Base-by-base conservation (phyloP, 129 eudicot genomes). In the Tagetes patula region DNA sequence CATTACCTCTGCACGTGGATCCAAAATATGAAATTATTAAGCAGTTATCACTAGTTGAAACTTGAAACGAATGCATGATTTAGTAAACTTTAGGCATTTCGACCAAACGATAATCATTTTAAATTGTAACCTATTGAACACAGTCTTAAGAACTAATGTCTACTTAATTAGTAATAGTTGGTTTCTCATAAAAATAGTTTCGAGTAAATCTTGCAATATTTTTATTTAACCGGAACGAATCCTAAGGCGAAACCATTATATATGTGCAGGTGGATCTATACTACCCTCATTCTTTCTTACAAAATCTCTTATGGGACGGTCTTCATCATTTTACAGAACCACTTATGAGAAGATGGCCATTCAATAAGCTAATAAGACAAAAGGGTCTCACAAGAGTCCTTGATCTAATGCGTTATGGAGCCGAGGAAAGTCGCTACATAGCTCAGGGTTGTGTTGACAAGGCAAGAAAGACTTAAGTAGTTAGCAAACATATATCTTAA, bases 281-380 rank as follows among this genome's bases (percentile, higher is more conserved):
- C 72, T 83, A 83, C 55, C 87, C 85, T 6, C 91, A 86, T 40
- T 55, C 87, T 2, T 74, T 32, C 47, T 11, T 83, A 6, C 91
- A 86, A 81, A 86, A 86, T 80, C 56, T 80, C 4, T 48, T 86
- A 6, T 86, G 91, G 91, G 84, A 86, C 11, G 47, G 77, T 42
- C 87, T 86, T 47, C 75, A 86, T 40, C 55, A 81, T 32, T 70
- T 80, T 47, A 63, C 64, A 2, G 91, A 86, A 72, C 91, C 91
- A 6, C 2, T 86, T 47, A 32, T 86, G 67, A 78, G 34, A 64
- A 70, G 76, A 32, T 86, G 91, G 91, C 91, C 91, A 0, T 71
- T 83, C 13, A 83, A 70, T 66, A 86, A 83, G 60, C 72, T 86
- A 13, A 74, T 83, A 30, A 71, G 91, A 67, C 82, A 86, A 54